Base-by-base conservation (phyloP, 805 yeast species). In the Danielia reshetovae region DNA sequence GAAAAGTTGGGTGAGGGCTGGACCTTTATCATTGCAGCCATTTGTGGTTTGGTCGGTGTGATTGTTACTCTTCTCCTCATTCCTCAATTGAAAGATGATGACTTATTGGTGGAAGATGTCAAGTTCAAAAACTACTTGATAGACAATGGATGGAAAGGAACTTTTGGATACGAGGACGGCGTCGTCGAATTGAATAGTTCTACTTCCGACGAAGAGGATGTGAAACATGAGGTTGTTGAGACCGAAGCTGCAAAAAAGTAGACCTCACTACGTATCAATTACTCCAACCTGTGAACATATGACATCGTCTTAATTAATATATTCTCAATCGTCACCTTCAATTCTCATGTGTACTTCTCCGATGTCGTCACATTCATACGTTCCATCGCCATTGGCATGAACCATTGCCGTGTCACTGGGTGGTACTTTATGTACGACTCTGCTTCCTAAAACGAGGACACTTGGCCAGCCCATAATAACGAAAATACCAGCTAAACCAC, bases 11-110 rank as follows among this genome's bases (percentile, higher is more conserved):
- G 93, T 23, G 65, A 75, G 47, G 63, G 63, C 40, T 84, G 86
- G 85, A 83, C 90, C 5, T 84, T 84, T 49, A 83, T 84, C 45
- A 80, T 84, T 48, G 84, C 89, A 17, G 93, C 93, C 10, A 63
- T 74, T 33, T 71, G 84, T 49, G 90, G 93, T 34, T 57, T 76
- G 7, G 65, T 65, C 5, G 93, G 93, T 53, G 74, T 83, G 24
- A 31, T 71, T 7, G 64, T 77, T 22, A 77, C 86, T 0, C 74
- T 57, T 49, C 44, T 81, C 52, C 79, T 76, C 38, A 69, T 84
- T 43, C 90, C 93, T 5, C 85, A 81, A 48, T 68, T 79, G 44
- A 70, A 55, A 18, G 87, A 81, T 9, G 84, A 76, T n/a, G 93
- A 84, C 52, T 69, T 81, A 39, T 62, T 75, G 62, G 67, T 63